Evolutionary conservation across 345 rosid genomes (phyloP), one percentile per base, ranked within the genome.

Genomic region (Pistacia integerrima): DNA sequence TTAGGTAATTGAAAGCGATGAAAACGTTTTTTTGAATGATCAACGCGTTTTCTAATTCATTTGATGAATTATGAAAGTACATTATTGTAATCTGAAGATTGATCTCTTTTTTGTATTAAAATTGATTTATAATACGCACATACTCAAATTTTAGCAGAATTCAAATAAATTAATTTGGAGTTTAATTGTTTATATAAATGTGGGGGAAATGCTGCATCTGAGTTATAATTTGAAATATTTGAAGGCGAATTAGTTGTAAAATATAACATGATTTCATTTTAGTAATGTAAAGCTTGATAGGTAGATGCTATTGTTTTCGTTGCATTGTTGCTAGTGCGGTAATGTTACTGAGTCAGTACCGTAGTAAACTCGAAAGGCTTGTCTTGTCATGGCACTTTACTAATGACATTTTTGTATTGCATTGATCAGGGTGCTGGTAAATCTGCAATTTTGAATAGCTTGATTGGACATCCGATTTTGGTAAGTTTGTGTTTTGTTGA

Each of bases 401-500:
- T 54, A 36, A 55, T 64, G 60, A 35, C 64, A 54, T 12, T 74
- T 20, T 66, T 74, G 25, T 20, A 62, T 46, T 76, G 49, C 38
- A 41, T 20, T 83, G 78, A 73, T 56, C 89, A 94, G 99, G 99
- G 99, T 82, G 97, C 99, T 76, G 99, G 99, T 66, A 97, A 97
- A 82, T 97, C 99, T 82, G 99, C 97, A 9, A 87, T 85, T 68
- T 80, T 97, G 70, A 97, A 97, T 81, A 97, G 99, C 90, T 80
- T 97, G 20, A 87, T 97, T 75, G 99, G 99, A 69, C 98, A 97
- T 85, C 97, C 98, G 68, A 86, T 97, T 65, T 81, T 97, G 90
- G 99, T 97, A 82, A 87, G 95, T 75, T 5, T 80, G 35, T 74
- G 52, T 71, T 71, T 30, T 41, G 46, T 41, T 41, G 8, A 41